Percentiles rank a stretch among this genome's conserved stretches.
Conservation (phyloP, 2,329 filamentous ascomycete species). For the Aureobasidium namibiae region DNA sequence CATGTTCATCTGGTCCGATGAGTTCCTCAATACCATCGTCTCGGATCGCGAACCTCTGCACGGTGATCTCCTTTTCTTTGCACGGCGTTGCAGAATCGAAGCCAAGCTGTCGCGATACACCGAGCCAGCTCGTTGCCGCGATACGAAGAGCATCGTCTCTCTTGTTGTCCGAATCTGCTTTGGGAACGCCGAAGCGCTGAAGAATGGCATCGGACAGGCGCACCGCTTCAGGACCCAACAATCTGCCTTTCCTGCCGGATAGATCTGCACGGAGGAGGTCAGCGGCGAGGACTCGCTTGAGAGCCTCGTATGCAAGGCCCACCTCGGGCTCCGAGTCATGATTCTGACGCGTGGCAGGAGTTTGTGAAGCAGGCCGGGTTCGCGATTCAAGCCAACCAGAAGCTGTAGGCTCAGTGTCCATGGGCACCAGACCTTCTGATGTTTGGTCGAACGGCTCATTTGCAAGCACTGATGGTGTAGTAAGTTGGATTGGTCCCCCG, state of each 20-base stretch:
- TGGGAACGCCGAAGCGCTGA: constrained; percentile 27
- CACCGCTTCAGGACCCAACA: constrained; percentile 40
- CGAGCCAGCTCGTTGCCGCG: constrained; percentile 36
- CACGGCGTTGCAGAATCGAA: constrained; percentile 29
- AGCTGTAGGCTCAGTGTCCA: not conserved
- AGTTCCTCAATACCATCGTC: constrained; percentile 21
- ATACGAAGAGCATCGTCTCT: constrained; percentile 30
- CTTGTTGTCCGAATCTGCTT: constrained; percentile 25
- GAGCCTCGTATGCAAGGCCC: constrained; percentile 30
- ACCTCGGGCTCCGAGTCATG: constrained; percentile 2
- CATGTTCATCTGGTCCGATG: constrained; percentile 26
- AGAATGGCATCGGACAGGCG: constrained; percentile 38
- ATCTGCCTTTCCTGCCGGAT: constrained; percentile 28
- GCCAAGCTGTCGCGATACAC: constrained; percentile 24
- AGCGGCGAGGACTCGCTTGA: constrained; percentile 38
- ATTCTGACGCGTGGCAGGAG: not conserved
- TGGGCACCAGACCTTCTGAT: constrained; percentile 15
- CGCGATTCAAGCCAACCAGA: not conserved
- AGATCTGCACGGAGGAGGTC: constrained; percentile 40
- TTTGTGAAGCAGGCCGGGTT: not conserved
- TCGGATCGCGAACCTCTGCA: constrained; percentile 28
- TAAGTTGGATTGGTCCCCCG: constrained; percentile 53
- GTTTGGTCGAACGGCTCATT: constrained; percentile 38
- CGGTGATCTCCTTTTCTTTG: constrained; percentile 30
- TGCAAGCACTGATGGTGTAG: constrained; percentile 50